phyloP scores from a whole-genome alignment of 257 asterid species.

The Nicotiana knightiana region DNA sequence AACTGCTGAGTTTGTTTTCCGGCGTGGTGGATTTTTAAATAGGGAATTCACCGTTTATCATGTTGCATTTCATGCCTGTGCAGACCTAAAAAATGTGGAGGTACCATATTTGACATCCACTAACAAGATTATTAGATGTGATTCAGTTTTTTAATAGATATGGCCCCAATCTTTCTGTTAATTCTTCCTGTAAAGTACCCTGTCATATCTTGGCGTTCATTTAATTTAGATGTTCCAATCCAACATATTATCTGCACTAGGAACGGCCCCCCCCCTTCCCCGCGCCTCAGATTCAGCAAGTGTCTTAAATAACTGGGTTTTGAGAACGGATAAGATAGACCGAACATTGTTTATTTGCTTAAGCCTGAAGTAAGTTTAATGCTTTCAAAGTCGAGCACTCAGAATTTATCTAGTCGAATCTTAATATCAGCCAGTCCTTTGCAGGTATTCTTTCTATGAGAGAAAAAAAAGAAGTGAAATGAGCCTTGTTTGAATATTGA shows the following conservation, averaged over 20 bases:
- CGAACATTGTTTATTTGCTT: neutral
- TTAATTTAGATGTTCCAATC: neutral
- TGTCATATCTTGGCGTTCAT: neutral
- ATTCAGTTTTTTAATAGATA: neutral
- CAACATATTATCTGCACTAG: neutral
- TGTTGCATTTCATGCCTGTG: slow-evolving; percentile 79
- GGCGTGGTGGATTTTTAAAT: slow-evolving; percentile 71
- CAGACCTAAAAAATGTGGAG: slow-evolving; percentile 70
- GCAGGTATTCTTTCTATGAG: neutral
- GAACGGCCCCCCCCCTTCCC: neutral
- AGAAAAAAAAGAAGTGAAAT: neutral
- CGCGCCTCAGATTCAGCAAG: neutral
- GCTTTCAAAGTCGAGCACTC: neutral
- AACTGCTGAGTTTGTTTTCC: slow-evolving; percentile 69
- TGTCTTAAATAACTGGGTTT: neutral
- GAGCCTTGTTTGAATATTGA: neutral
- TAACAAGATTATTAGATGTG: neutral
- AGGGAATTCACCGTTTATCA: slow-evolving; percentile 72
- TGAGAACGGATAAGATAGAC: slow-evolving; percentile 5
- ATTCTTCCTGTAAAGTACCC: neutral
- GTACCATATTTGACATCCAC: slow-evolving; percentile 26
- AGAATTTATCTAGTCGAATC: neutral
- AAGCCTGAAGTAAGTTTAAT: neutral
- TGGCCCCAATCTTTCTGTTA: neutral
- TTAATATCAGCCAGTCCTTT: neutral